Percentiles rank a stretch among this genome's conserved stretches.
Conservation (phyloP, 2,329 filamentous ascomycete species). For the Cylindrodendrum hubeiense region DNA sequence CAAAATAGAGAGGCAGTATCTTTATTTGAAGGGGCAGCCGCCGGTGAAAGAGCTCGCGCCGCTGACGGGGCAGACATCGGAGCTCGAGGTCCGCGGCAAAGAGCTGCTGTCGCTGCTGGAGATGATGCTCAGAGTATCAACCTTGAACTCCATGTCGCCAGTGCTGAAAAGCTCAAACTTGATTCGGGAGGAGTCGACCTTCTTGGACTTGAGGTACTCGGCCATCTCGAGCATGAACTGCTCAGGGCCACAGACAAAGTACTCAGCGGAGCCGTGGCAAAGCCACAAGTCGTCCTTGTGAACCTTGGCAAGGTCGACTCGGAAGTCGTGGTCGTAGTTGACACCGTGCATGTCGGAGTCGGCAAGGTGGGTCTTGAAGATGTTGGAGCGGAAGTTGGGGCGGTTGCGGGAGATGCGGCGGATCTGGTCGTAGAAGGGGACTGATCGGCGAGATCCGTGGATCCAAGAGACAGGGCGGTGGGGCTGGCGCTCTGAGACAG, state of each 20-base stretch:
- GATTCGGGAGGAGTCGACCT: constrained; percentile 54
- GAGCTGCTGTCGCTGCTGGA: constrained; percentile 33
- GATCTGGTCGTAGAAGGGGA: constrained; percentile 68
- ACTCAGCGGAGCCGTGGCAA: constrained; percentile 60
- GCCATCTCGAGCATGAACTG: constrained; percentile 66
- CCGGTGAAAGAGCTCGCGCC: constrained; percentile 27
- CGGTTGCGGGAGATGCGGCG: constrained; percentile 56
- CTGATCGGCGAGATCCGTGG: constrained; percentile 65
- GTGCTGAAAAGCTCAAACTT: constrained; percentile 63
- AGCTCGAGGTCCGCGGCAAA: constrained; percentile 24
- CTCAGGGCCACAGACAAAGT: constrained; percentile 67
- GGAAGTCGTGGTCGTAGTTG: constrained; percentile 57
- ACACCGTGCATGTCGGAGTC: constrained; percentile 58
- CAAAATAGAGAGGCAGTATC: background rate
- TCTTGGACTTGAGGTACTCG: constrained; percentile 55
- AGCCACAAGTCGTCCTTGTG: constrained; percentile 60
- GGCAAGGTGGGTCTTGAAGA: constrained; percentile 64
- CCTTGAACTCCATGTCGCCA: constrained; percentile 56
- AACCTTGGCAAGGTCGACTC: constrained; percentile 60
- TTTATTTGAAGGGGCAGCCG: constrained; percentile 27
- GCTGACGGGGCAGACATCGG: constrained; percentile 22
- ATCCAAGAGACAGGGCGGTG: constrained; percentile 68
- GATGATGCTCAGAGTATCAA: constrained; percentile 45
- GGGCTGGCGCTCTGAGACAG: constrained; percentile 58
- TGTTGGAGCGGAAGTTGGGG: constrained; percentile 53